phyloP scores from a whole-genome alignment of 2,329 filamentous ascomycete species.

The Fusarium pseudonygamai region DNA sequence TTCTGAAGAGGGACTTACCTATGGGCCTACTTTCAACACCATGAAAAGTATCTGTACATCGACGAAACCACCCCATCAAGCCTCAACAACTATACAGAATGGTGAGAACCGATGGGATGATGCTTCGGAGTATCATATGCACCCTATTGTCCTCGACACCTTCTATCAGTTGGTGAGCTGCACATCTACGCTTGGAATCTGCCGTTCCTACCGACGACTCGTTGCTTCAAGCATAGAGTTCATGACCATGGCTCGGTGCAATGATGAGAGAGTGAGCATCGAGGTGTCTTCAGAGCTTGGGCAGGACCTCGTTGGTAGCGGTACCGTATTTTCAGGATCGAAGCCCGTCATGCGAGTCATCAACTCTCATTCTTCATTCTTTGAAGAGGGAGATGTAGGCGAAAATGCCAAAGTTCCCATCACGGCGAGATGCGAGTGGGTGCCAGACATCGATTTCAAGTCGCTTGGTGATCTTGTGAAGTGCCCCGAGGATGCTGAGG shows the following conservation, averaged over 20 bases:
- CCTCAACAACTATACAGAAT: not conserved
- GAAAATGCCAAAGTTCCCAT: not conserved
- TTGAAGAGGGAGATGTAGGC: not conserved
- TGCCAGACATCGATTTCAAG: not conserved
- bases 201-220: not conserved
- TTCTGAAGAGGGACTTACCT: not conserved
- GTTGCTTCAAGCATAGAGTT: not conserved
- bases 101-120: not conserved
- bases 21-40: not conserved
- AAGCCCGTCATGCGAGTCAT: not conserved
- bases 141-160: not conserved
- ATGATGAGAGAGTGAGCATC: not conserved
- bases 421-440: not conserved
- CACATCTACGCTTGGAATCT: not conserved
- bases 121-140: not conserved
- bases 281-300: not conserved
- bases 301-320: not conserved
- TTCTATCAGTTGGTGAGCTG: not conserved
- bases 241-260: not conserved
- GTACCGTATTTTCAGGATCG: not conserved
- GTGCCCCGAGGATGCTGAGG: not conserved
- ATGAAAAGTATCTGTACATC: not conserved
- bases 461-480: not conserved
- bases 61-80: not conserved
- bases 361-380: not conserved